Conservation (phyloP, 192 early-diverging fungal genomes). For the Kappamyces sp. region DNA sequence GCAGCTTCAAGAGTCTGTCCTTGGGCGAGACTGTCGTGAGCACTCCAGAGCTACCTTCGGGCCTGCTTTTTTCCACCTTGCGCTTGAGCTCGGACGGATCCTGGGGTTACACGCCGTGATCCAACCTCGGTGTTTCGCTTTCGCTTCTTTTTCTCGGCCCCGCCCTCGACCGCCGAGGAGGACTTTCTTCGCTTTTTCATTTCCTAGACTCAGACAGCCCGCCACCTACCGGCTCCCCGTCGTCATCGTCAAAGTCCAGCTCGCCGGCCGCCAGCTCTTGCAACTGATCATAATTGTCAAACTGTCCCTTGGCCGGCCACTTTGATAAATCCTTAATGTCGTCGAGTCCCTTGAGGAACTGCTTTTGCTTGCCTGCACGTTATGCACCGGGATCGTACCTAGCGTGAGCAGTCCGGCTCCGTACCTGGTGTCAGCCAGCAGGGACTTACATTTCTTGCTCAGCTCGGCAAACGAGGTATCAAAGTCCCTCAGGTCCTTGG, state of each 20-base stretch:
- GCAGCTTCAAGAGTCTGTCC: not conserved
- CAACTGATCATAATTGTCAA: not conserved
- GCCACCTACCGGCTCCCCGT: not conserved
- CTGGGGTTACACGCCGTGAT: not conserved
- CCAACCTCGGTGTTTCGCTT: not conserved
- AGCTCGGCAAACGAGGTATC: not conserved
- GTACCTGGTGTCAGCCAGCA: too few relatives aligned
- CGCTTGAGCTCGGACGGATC: not conserved
- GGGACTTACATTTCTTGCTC: not conserved
- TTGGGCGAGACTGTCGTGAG: not conserved
- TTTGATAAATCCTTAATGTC: not conserved
- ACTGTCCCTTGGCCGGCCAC: constrained; percentile 3
- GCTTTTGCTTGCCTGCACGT: not conserved
- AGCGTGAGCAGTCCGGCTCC: too few relatives aligned
- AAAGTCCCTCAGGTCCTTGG: not conserved
- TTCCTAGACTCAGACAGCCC: not conserved
- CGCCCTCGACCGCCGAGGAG: not conserved
- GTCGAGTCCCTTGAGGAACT: not conserved
- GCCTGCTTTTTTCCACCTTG: constrained; percentile 3
- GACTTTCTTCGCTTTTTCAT: not conserved
- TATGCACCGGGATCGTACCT: too few relatives aligned
- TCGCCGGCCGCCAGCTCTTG: not conserved
- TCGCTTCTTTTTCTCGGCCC: not conserved
- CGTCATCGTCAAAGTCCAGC: not conserved
- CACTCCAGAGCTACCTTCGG: not conserved